Evolutionary conservation across 2,329 filamentous ascomycete genomes (phyloP), one percentile per base, ranked within the genome.

Genomic region (Pyrenochaeta sp.): DNA sequence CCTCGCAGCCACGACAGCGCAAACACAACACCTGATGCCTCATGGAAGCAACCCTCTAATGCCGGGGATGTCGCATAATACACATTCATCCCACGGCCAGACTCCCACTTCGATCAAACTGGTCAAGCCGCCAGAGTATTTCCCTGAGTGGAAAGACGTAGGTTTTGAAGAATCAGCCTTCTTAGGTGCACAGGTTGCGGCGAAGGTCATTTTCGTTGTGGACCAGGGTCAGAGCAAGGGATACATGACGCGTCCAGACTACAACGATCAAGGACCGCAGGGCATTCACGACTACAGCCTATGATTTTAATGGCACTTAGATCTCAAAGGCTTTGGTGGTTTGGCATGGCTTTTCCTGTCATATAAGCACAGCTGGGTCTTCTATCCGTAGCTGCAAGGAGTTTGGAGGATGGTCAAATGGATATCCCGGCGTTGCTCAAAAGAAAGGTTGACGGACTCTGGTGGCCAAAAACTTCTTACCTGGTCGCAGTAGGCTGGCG

Each of bases 21-120:
- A 87, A 46, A 85, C 84, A 44, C 74, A 82, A 44, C 78, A 83
- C 50, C 80, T 84, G 54, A 78, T 80, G 66, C 77, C 77, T 44
- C 74, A 77, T 28, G 75, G 74, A 39, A 69, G 62, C 52, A 74
- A 65, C 55, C 68, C 65, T 28, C 60, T 68, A 22, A 71, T 75
- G 57, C 63, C 69, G 13, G 67, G 72, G 43, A 62, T 76, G 64
- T 77, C 59, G 54, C 82, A 85, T 51, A 83, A 85, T 64, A 79
- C 82, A 6, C 87, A 89, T 62, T 86, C 86, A 1, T 85, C 85
- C 5, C 88, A 90, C 65, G 86, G 86, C 2, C 89, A 91, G 69
- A 95, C 92, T 7, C 93, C 93, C 0, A 96, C 90, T 25, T 90
- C 86, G 50, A 93, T 97, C 81, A 94, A 92, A 82, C 83, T 88